phyloP scores from a whole-genome alignment of 805 yeast genomes.

The Cyberlindnera mississippiensis region DNA sequence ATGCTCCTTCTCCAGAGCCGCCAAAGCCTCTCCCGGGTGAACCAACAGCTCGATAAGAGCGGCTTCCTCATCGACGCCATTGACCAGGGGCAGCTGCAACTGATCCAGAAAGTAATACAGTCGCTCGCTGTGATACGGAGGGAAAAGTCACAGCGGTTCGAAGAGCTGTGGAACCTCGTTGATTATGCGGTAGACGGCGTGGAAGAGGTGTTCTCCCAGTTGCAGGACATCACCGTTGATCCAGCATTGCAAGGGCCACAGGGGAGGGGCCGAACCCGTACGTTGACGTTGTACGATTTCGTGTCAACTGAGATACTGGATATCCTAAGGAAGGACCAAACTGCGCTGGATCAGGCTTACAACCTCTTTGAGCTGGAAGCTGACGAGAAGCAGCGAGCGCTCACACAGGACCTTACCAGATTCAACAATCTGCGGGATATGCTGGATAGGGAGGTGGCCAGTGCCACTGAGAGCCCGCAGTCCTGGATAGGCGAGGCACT shows the following conservation, averaged over 20 bases:
- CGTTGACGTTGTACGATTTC: slow-evolving; percentile 40
- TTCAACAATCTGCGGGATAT: slow-evolving; percentile 12
- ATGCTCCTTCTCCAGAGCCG: slow-evolving; percentile 34
- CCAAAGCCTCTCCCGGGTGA: slow-evolving; percentile 36
- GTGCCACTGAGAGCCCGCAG: slow-evolving; percentile 9
- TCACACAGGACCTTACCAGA: not conserved
- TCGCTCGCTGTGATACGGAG: not conserved
- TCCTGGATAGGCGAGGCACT: slow-evolving; percentile 23
- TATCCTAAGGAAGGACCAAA: slow-evolving; percentile 20
- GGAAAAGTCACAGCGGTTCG: slow-evolving; percentile 12
- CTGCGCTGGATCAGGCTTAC: slow-evolving; percentile 1
- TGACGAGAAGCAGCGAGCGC: slow-evolving; percentile 3
- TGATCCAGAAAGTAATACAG: slow-evolving; percentile 31
- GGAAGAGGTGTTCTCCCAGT: slow-evolving; percentile 33
- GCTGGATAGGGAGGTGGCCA: slow-evolving; percentile 33
- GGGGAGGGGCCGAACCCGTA: not conserved
- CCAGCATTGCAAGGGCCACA: slow-evolving; percentile 1
- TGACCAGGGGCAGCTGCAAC: slow-evolving; percentile 40
- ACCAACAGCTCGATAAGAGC: slow-evolving; percentile 39
- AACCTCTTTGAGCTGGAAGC: slow-evolving; percentile 6
- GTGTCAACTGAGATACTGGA: slow-evolving; percentile 36
- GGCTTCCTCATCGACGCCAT: slow-evolving; percentile 43
- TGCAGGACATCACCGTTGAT: slow-evolving; percentile 19
- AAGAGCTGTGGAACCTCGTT: slow-evolving; percentile 25
- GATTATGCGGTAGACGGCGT: slow-evolving; percentile 31